Base-by-base conservation (phyloP, 441 rosid species). In the Sinapis alba region DNA sequence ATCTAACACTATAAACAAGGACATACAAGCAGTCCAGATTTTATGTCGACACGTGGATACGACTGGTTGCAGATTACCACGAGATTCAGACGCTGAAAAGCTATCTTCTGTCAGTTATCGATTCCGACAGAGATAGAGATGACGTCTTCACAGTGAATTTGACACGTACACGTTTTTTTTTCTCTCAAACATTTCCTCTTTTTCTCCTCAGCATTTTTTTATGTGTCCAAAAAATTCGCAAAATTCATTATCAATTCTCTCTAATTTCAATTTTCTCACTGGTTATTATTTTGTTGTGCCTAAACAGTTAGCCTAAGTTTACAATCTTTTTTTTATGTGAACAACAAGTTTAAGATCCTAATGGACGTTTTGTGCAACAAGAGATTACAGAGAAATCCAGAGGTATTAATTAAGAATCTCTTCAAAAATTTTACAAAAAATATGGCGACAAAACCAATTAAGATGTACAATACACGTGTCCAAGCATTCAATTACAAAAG, bases 401-500 rank as follows among this genome's bases (percentile, higher is more conserved):
- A 23, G 64, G 34, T 41, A 20, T 28, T 20, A 58, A 30, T 41
- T 19, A 7, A 23, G 15, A 27, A 1, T 0, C 1, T 28, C n/a
- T 66, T 60, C 11, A 9, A 16, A 30, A 20, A 2, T 53, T 24
- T 57, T 28, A 28, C 0, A 28, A 28, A 28, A 28, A 28, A 5
- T 27, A 0, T 30, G 1, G 7, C 15, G 16, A 71, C 15, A 53
- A 60, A 77, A 71, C 57, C 38, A 50, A 60, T 58, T n/a, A 61
- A 66, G 38, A 28, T 73, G 23, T 60, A 50, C 12, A 36, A 20
- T 47, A 72, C 63, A 54, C 74, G 77, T 41, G 69, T 78, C 80
- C 45, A 47, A 23, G 69, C 85, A 81, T 65, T 83, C 43, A 83
- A 81, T 84, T 36, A 6, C 76, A 79, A 87, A 79, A 83, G 86